Evolutionary conservation across 371 early-diverging fungal species (phyloP).

Genomic region (Actinomortierella ambigua): DNA sequence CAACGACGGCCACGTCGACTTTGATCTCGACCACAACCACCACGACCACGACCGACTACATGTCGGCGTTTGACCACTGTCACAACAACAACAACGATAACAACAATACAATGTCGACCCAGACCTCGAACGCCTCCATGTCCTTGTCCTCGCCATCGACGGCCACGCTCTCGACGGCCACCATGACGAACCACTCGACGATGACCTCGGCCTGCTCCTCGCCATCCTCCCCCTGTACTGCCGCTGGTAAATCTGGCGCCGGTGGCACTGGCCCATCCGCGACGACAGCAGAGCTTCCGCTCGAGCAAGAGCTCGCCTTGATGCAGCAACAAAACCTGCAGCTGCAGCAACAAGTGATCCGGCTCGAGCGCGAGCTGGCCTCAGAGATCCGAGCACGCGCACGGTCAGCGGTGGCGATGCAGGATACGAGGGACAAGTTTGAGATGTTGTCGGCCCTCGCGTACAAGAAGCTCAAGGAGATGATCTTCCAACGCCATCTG

Average conservation of each 20-base stretch:
- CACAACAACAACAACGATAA: neutral
- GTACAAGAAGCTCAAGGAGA: slow-evolving; percentile 45
- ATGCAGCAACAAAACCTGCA: neutral
- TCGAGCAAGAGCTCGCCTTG: neutral
- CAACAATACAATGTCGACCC: no score
- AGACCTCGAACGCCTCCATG: no score
- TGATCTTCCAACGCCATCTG: slow-evolving; percentile 3
- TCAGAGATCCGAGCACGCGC: slow-evolving; percentile 42
- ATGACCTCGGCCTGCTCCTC: no score
- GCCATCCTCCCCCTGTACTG: no score
- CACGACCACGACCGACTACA: neutral
- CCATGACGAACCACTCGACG: no score
- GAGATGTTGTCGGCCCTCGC: slow-evolving; percentile 50
- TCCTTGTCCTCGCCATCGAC: no score
- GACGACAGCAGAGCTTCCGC: no score
- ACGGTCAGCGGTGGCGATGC: slow-evolving; percentile 44
- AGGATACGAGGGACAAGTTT: slow-evolving; percentile 46
- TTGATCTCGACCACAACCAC: slow-evolving; percentile 6
- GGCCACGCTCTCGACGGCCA: no score
- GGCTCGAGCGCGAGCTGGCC: slow-evolving; percentile 37
- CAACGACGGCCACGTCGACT: slow-evolving; percentile 1
- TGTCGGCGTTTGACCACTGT: no score
- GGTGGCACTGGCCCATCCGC: no score
- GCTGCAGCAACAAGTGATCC: slow-evolving; percentile 1
- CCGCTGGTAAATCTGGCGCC: no score